Base-by-base conservation (phyloP, 257 asterid species). In the Petunia axillaris region DNA sequence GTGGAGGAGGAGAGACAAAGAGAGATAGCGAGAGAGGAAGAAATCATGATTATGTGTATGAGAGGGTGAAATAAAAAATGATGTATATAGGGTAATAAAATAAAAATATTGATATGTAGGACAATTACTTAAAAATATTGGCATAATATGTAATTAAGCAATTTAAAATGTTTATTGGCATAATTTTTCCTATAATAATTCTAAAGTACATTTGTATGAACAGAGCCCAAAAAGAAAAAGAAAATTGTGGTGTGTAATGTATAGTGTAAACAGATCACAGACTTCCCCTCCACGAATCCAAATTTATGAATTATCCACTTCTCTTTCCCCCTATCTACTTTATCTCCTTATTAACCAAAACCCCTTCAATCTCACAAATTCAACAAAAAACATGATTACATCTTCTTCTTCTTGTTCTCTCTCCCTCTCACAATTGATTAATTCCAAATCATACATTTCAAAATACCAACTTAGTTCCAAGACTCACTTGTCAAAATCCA, bases 281-380 rank as follows among this genome's bases (percentile, higher is more conserved):
- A 62, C 85, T 84, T 86, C 94, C 79, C 93, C 92, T 88, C 94
- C 97, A 90, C 97, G 89, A 83, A 79, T 54, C 78, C 79, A 77
- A 77, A 84, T 59, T 63, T 76, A 15, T 59, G 52, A 84, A 83
- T 88, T 84, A 90, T 91, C 93, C 92, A 77, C 53, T 64, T 63
- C 63, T 58, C 83, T 35, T 77, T 80, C 80, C 67, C 71, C 79
- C 77, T 74, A 68, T 78, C 80, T 68, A 54, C 63, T 64, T 36
- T n/a, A 58, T 74, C 62, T 80, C 83, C 54, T 74, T 83, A 74
- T 83, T 82, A 80, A 84, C 38, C 77, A 74, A 38, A 80, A 71
- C 80, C 81, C 81, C 14, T 66, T 41, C n/a, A 76, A 48, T 79
- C 80, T 25, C 48, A 78, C 65, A 64, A 14, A 83, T 41, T 10